Base-by-base conservation (phyloP, 2,329 filamentous ascomycete genomes). In the Penicillium sp. region DNA sequence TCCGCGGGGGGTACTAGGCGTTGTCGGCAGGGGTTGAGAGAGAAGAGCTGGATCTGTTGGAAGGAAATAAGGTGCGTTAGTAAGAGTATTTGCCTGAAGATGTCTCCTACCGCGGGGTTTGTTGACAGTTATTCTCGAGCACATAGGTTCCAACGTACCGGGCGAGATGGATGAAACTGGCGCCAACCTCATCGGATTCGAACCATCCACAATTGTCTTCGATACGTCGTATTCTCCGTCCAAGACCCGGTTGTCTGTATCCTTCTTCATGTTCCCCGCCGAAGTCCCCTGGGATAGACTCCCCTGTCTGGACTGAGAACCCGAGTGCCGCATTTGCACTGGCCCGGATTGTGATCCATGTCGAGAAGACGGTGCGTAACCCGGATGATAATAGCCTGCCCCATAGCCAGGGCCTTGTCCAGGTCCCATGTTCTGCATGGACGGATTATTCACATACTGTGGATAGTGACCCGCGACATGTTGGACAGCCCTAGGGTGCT, bases 1-100 rank as follows among this genome's bases (percentile, higher is more conserved):
- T n/a, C 88, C 88, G 68, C 87, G 82, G 37, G 85, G 85, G 3
- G 80, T 73, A 17, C 70, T 77, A 10, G 76, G 69, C 17, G 64
- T 62, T 50, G 66, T 62, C 19, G 63, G 62, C 13, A 49, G 37
- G 40, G 65, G 22, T 17, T 63, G 60, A 10, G 51, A 57, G 30
- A 58, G 56, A 50, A 63, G 58, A 9, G 40, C 42, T 9, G 62
- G 28, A 50, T 66, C 72, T 73, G 51, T 33, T 12, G 55, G 17
- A 37, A 22, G 24, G 45, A 22, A 60, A 28, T 12, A 28, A 53
- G 22, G 55, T 22, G 24, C 28, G 30, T 58, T 24, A 59, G 49
- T 24, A 44, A 24, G 30, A 54, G 24, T 9, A n/a, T 53, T 24
- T 37, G 1, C 15, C 13, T 7, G 12, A 37, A n/a, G 9, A 33